Evolutionary conservation across 495 filamentous ascomycete species (phyloP).

Genomic region (Aspergillus campestris): DNA sequence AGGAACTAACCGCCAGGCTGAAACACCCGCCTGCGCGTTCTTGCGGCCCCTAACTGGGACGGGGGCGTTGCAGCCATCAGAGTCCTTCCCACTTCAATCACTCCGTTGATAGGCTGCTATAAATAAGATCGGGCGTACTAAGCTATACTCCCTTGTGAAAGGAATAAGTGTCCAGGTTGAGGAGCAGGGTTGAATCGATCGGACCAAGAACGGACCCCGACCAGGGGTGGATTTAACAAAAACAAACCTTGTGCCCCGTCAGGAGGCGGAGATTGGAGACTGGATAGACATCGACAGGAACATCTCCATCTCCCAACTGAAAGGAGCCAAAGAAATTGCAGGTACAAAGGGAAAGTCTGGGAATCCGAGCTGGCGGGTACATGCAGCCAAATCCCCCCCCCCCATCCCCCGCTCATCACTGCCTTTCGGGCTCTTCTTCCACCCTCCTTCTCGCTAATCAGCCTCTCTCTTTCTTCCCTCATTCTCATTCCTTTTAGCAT

Average conservation of each 20-base stretch:
- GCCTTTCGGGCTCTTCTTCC: not conserved
- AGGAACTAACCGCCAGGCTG: constrained; percentile 3
- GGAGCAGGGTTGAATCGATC: no score
- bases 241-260: no score
- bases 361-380: no score
- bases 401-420: constrained; percentile 4
- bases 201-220: no score
- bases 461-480: not conserved
- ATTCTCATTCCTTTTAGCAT: not conserved
- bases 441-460: not conserved
- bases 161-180: no score
- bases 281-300: no score
- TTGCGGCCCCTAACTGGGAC: constrained; percentile 1
- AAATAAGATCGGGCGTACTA: constrained; percentile 1
- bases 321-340: no score
- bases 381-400: not conserved
- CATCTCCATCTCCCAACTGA: no score
- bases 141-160: no score
- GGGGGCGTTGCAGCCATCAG: constrained; percentile 2
- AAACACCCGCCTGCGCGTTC: constrained; percentile 4
- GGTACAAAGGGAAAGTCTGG: no score
- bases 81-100: not conserved
- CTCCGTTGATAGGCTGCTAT: constrained; percentile 4
- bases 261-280: no score
- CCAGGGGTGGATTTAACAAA: no score